Evolutionary conservation across 2,329 filamentous ascomycete genomes (phyloP).

Genomic region (Sporothrix protearum): DNA sequence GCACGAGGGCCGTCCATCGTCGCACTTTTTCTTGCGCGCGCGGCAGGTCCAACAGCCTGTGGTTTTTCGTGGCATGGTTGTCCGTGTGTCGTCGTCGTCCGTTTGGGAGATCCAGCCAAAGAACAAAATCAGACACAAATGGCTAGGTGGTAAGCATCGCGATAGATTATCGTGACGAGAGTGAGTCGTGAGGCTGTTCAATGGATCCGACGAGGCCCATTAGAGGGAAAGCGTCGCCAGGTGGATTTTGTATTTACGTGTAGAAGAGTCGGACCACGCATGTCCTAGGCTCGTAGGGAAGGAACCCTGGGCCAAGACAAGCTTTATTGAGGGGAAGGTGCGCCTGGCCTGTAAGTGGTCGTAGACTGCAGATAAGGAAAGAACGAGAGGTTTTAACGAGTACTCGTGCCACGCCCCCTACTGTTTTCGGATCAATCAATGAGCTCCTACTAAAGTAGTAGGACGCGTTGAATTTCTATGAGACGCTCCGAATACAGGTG

Average conservation of each 20-base stretch:
- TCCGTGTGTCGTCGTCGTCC: neutral
- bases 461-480: too few species aligned
- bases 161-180: neutral
- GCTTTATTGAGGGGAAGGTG: slow-evolving; percentile 11
- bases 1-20: slow-evolving; percentile 21
- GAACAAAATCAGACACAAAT: neutral
- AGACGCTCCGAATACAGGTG: too few species aligned
- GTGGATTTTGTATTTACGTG: neutral
- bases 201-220: neutral
- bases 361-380: neutral
- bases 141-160: neutral
- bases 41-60: slow-evolving; percentile 25
- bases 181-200: neutral
- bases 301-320: slow-evolving; percentile 9
- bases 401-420: too few species aligned
- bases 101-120: neutral
- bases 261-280: neutral
- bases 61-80: slow-evolving; percentile 21
- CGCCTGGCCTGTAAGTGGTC: neutral
- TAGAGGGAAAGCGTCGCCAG: neutral
- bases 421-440: too few species aligned
- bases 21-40: slow-evolving; percentile 25
- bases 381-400: neutral
- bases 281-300: neutral
- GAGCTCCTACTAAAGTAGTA: too few species aligned